Conservation (phyloP, 331 rosid species). For the Malus hybrid region DNA sequence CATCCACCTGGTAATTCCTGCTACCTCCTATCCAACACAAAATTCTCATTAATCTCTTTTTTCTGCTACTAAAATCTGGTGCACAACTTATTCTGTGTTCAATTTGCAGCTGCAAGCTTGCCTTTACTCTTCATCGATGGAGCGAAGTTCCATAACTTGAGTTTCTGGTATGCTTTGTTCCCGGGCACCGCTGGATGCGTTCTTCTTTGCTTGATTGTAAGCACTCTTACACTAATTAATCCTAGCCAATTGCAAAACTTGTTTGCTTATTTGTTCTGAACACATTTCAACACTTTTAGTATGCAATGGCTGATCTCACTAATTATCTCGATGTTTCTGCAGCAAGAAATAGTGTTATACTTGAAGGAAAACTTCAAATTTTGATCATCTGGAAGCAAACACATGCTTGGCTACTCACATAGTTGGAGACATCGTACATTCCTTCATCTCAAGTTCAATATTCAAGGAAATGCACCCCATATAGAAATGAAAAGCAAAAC, state of each 20-base stretch:
- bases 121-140: slow-evolving; percentile 88
- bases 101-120: slow-evolving; percentile 71
- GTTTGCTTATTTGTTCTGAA: neutral
- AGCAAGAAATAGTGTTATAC: slow-evolving; percentile 78
- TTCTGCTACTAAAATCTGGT: neutral
- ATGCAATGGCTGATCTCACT: neutral
- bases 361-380: slow-evolving; percentile 68
- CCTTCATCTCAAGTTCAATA: neutral
- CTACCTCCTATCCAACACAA: no score
- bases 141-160: slow-evolving; percentile 66
- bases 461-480: neutral
- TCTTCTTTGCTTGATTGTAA: slow-evolving; percentile 68
- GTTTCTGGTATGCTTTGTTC: slow-evolving; percentile 69
- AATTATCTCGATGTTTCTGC: slow-evolving; percentile 11
- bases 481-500: neutral
- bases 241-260: neutral
- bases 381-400: slow-evolving; percentile 23
- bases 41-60: neutral
- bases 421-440: neutral
- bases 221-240: slow-evolving; percentile 6
- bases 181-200: slow-evolving; percentile 76
- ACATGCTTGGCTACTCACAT: slow-evolving; percentile 12
- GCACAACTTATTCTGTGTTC: neutral
- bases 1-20: slow-evolving; percentile 75
- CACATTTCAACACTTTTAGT: neutral